Percentiles rank a stretch among this genome's conserved stretches.
Conservation (phyloP, 73 alveolate genomes). For the Paramecium bursaria region DNA sequence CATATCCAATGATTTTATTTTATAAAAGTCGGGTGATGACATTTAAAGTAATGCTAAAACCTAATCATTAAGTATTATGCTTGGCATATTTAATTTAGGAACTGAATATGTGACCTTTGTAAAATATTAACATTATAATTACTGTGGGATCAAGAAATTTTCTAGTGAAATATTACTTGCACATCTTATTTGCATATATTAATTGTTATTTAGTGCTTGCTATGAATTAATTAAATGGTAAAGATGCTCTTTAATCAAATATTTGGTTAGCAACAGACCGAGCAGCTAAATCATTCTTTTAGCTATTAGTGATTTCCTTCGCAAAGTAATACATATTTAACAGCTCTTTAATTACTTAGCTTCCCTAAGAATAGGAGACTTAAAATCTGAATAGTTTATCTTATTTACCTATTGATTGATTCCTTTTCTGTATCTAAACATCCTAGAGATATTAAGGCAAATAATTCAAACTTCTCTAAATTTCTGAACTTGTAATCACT, state of each 20-base stretch:
- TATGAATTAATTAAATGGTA: slow-evolving; percentile 41
- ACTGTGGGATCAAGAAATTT: slow-evolving; percentile 18
- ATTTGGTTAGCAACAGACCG: slow-evolving; percentile 35
- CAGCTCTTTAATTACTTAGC: slow-evolving; percentile 4
- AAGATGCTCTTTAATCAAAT: slow-evolving; percentile 3
- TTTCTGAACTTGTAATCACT: slow-evolving; percentile 48
- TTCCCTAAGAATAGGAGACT: slow-evolving; percentile 42
- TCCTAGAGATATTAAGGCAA: slow-evolving; percentile 40
- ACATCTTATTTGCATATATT: slow-evolving; percentile 56
- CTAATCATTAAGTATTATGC: slow-evolving; percentile 28
- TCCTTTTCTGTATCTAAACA: slow-evolving; percentile 48
- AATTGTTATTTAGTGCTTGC: slow-evolving; percentile 4
- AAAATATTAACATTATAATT: no score
- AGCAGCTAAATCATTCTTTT: slow-evolving; percentile 54
- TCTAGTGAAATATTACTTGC: slow-evolving; percentile 31
- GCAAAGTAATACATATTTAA: slow-evolving; percentile 16
- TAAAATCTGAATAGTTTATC: slow-evolving; percentile 10
- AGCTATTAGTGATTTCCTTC: slow-evolving; percentile 20
- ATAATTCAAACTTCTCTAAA: slow-evolving; percentile 37
- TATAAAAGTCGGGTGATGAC: slow-evolving; percentile 50
- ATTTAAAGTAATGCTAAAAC: slow-evolving; percentile 35
- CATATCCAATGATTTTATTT: neutral
- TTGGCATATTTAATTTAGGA: slow-evolving; percentile 23
- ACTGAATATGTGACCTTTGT: neutral
- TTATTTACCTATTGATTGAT: slow-evolving; percentile 51